A percentile compares a stretch with the other conserved stretches of the same genome.
Conservation (phyloP, 169 alveolate species). For the Plasmodium chabaudi region DNA sequence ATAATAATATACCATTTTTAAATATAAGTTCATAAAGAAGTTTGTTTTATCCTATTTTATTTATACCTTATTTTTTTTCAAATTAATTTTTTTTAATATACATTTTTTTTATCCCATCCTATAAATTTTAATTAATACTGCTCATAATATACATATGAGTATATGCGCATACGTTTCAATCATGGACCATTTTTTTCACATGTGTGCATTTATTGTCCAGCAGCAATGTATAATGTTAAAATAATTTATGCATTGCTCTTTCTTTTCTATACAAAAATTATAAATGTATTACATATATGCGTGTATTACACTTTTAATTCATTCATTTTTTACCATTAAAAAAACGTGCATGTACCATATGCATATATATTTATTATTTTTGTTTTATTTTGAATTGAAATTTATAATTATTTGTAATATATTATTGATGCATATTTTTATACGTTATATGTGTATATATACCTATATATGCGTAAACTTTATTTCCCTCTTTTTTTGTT, state of each 20-base stretch:
- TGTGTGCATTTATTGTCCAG: conserved; percentile 4
- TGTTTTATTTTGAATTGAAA: conserved; percentile 65
- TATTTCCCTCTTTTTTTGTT: conserved; percentile 40
- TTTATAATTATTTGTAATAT: conserved; percentile 34
- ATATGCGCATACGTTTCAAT: background rate
- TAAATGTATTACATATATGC: conserved; percentile 2
- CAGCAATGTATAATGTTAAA: background rate
- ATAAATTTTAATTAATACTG: conserved; percentile 24
- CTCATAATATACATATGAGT: conserved; percentile 18
- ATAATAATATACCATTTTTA: conserved; percentile 15
- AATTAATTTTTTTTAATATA: conserved; percentile 6
- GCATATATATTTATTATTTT: conserved; percentile 9
- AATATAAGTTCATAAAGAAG: background rate
- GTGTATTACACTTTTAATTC: background rate
- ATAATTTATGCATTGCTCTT: background rate
- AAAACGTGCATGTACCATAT: background rate
- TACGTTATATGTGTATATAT: conserved; percentile 2
- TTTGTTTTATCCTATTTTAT: background rate
- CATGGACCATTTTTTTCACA: background rate
- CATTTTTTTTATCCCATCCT: conserved; percentile 25
- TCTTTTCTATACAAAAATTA: background rate
- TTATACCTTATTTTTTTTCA: conserved; percentile 29
- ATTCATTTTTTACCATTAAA: conserved; percentile 4
- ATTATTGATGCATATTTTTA: conserved; percentile 10
- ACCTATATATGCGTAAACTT: background rate